These are phyloP conservation scores for Rauvolfia tetraphylla DNA, from an alignment of 257 asterid genomes.

Conservation along the genomic window DNA sequence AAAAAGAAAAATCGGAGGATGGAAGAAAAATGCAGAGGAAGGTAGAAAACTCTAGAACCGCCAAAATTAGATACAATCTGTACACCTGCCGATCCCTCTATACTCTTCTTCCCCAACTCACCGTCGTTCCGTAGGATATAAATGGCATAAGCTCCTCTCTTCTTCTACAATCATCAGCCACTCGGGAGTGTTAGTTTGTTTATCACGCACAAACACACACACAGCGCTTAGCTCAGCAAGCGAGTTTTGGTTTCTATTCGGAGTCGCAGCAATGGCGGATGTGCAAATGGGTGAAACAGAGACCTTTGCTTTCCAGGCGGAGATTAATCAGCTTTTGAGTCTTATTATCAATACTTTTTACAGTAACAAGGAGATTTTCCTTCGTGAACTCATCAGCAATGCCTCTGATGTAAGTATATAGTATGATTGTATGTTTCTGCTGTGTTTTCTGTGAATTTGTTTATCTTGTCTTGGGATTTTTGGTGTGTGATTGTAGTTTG, in stretches of 20 bases:
- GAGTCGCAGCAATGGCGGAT: slow-evolving; percentile 22
- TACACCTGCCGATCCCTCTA: neutral
- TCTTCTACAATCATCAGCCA: no score
- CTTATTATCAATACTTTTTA: slow-evolving; percentile 42
- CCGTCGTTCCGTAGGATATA: no score
- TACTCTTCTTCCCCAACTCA: neutral
- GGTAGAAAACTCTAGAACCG: slow-evolving; percentile 5
- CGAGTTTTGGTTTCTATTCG: neutral
- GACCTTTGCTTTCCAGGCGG: slow-evolving; percentile 43
- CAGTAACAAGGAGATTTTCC: slow-evolving; percentile 51
- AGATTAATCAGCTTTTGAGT: slow-evolving; percentile 40
- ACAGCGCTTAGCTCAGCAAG: neutral
- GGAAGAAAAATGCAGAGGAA: neutral
- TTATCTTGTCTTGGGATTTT: neutral
- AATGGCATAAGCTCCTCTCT: no score
- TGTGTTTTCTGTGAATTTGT: neutral
- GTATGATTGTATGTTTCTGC: neutral
- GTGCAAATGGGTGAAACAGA: slow-evolving; percentile 36
- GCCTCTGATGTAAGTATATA: slow-evolving; percentile 26
- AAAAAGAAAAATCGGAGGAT: neutral
- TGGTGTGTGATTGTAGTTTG: neutral
- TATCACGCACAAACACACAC: neutral
- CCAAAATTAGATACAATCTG: neutral
- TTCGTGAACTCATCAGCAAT: slow-evolving; percentile 42
- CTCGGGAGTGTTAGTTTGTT: no score